phyloP scores from a whole-genome alignment of 768 basidiomycete species.

The Rossbeevera mucosa region DNA sequence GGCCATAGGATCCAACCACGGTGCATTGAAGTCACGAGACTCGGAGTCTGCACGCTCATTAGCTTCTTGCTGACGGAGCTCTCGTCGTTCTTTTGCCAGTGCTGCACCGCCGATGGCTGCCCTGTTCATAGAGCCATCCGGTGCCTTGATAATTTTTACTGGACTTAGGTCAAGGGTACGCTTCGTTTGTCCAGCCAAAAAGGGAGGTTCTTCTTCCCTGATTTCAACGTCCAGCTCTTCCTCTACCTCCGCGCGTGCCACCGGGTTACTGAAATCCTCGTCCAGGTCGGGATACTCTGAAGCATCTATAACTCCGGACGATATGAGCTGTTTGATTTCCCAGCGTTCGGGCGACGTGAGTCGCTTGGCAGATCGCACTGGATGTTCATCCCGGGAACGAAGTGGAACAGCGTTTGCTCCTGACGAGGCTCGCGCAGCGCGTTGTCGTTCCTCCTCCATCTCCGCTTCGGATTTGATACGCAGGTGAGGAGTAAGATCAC shows the following conservation, averaged over 20 bases:
- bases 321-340: slow-evolving; percentile 99
- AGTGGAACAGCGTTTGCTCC: slow-evolving; percentile 89
- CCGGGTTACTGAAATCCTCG: slow-evolving; percentile 74
- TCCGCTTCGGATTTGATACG: slow-evolving; percentile 94
- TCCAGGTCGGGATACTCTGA: slow-evolving; percentile 94
- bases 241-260: slow-evolving; percentile 81
- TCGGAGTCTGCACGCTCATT: slow-evolving; percentile 94
- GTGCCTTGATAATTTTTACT: slow-evolving; percentile 97
- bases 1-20: slow-evolving; percentile 99
- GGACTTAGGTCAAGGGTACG: slow-evolving; percentile 92
- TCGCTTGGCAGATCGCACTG: slow-evolving; percentile 75
- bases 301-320: slow-evolving; percentile 87
- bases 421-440: slow-evolving; percentile 59
- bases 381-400: slow-evolving; percentile 46
- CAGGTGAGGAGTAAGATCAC: slow-evolving; percentile 91
- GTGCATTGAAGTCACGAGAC: slow-evolving; percentile 89
- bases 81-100: slow-evolving; percentile 90
- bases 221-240: slow-evolving; percentile 97
- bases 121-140: slow-evolving; percentile 93
- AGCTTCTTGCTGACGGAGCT: slow-evolving; percentile 88
- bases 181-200: slow-evolving; percentile 95
- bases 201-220: slow-evolving; percentile 93
- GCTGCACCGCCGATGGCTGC: slow-evolving; percentile 93
- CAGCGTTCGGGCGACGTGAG: slow-evolving; percentile 95
- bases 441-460: slow-evolving; percentile 72